Conservation (phyloP, 495 filamentous ascomycete genomes). For the Penicillium bialowiezense region DNA sequence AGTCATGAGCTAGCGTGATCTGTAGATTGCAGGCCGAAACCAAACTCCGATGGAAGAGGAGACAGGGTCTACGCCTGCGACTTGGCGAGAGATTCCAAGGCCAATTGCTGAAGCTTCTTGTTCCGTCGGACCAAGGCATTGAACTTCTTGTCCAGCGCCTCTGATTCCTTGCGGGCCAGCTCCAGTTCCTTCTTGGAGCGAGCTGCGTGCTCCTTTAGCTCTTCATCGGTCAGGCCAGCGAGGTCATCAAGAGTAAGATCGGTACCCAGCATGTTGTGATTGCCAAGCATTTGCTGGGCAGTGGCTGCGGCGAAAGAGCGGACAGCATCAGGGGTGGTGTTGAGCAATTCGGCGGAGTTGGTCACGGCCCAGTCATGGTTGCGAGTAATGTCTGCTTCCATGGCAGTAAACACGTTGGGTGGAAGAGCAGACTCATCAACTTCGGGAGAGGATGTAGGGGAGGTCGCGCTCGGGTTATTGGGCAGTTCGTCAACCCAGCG, state of each 20-base stretch:
- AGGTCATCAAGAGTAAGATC: slow-evolving; percentile 41
- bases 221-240: slow-evolving; percentile 41
- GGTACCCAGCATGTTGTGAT: slow-evolving; percentile 29
- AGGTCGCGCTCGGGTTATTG: slow-evolving; percentile 20
- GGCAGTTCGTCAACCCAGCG: slow-evolving; percentile 39
- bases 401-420: slow-evolving; percentile 42
- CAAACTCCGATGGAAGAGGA: neutral
- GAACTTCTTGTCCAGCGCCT: slow-evolving; percentile 45
- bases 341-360: slow-evolving; percentile 42
- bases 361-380: slow-evolving; percentile 45
- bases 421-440: slow-evolving; percentile 25
- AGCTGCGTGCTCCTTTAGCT: slow-evolving; percentile 34
- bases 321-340: slow-evolving; percentile 42
- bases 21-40: neutral
- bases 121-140: slow-evolving; percentile 48
- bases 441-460: slow-evolving; percentile 23
- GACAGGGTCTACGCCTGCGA: neutral
- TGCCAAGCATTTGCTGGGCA: slow-evolving; percentile 42
- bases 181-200: slow-evolving; percentile 44
- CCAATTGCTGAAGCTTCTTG: slow-evolving; percentile 45
- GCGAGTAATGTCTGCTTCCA: slow-evolving; percentile 43
- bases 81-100: slow-evolving; percentile 16
- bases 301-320: slow-evolving; percentile 41
- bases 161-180: slow-evolving; percentile 41
- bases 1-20: too few species aligned